Base-by-base conservation (phyloP, 192 early-diverging fungal genomes). In the Coemansia sp. region DNA sequence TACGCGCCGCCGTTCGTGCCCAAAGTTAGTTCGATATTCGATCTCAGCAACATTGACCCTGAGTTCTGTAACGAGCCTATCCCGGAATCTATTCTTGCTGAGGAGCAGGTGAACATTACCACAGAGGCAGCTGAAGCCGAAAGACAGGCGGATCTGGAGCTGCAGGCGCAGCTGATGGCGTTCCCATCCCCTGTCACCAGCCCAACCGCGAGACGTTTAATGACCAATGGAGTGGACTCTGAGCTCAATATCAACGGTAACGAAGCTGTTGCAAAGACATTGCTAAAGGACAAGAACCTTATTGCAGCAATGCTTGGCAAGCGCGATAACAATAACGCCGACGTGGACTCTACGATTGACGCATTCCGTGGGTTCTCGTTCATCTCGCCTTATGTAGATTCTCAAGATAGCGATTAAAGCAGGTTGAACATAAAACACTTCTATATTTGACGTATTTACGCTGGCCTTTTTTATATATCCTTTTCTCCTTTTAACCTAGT, bases 1-100 rank as follows among this genome's bases (percentile, higher is more conserved):
- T 72, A 84, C 10, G 77, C 66, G 48, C 88, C 88, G 35, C 88
- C 88, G 18, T 87, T 86, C 57, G 86, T 86, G 58, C 88, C 88
- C 31, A 72, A 82, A 33, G 84, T 87, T 52, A 67, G 62, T 42
- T 66, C 81, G 26, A 72, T 68, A 7, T 71, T 77, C 37, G 75
- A 77, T 18, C 59, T 77, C 20, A 63, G 63, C 45, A 61, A 77
- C 45, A 77, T 77, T 42, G 75, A 77, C 25, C 75, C 75, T 7
- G 62, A 70, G 64, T 81, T 81, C 69, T 66, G 69, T 37, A 67
- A 71, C 30, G 78, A 81, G 64, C 71, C 76, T 1, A 73, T 79
- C 21, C 70, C 69, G 23, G 49, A 67, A 34, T 64, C 65, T 3
- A 59, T 68, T 31, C 53, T 70, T 4, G 53, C 63, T 18, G 74